A percentile compares a stretch with the other conserved stretches of the same genome.
These are phyloP conservation scores for Capsicum pubescens DNA, from an alignment of 257 asterid genomes.

Conservation along the genomic window DNA sequence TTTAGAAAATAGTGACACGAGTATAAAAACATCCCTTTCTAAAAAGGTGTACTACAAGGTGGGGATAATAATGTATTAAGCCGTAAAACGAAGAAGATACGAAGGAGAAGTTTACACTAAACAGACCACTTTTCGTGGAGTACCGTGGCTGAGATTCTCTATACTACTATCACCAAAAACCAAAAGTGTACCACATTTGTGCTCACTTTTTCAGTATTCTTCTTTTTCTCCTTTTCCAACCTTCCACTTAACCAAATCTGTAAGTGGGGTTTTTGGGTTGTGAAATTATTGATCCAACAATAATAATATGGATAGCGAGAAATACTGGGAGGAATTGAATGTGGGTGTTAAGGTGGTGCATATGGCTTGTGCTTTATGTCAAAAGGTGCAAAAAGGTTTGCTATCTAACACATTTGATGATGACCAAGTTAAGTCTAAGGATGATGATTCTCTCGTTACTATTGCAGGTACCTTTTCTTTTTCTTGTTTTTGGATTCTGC, in stretches of 20 bases:
- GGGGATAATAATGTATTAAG: neutral
- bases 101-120: too few relatives aligned
- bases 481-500: neutral
- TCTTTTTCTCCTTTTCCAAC: too few relatives aligned
- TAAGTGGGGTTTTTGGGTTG: neutral
- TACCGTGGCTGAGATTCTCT: neutral
- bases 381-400: conserved; percentile 61
- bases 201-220: neutral
- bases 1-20: too few relatives aligned
- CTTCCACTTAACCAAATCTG: neutral
- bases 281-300: conserved; percentile 23
- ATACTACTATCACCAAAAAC: neutral
- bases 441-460: conserved; percentile 82
- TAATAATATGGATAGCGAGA: conserved; percentile 44
- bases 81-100: conserved; percentile 1
- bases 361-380: conserved; percentile 73
- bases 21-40: too few relatives aligned
- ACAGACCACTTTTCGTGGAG: neutral
- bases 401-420: conserved; percentile 44
- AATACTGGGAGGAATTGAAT: conserved; percentile 63
- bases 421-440: conserved; percentile 65
- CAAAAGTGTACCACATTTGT: neutral
- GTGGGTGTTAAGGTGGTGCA: conserved; percentile 84
- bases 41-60: too few relatives aligned
- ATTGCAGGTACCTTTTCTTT: conserved; percentile 58